Evolutionary conservation across 331 rosid genomes (phyloP).

Genomic region (Malus hybrid): DNA sequence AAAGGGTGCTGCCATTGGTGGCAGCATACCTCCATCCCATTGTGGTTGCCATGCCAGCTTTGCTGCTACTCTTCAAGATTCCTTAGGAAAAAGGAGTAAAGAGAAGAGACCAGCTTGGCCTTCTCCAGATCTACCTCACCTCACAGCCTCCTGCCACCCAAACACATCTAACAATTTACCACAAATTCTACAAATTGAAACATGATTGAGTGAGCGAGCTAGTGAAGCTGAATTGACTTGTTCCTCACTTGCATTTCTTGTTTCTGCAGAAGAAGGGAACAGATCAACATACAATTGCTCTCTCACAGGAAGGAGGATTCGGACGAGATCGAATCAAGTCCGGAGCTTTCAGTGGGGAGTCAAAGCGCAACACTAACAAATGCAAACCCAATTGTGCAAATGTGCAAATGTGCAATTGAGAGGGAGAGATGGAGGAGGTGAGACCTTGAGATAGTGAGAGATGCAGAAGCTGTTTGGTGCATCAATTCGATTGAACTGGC

Average conservation of each 20-base stretch:
- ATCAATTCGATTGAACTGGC: slow-evolving; percentile 3
- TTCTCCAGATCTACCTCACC: slow-evolving; percentile 61
- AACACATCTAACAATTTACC: background rate
- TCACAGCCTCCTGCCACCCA: slow-evolving; percentile 43
- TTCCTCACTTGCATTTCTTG: background rate
- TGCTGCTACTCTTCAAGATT: slow-evolving; percentile 23
- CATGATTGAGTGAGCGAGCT: background rate
- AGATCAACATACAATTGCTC: background rate
- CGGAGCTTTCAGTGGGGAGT: slow-evolving; percentile 20
- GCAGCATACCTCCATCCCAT: slow-evolving; percentile 71
- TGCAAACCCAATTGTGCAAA: background rate
- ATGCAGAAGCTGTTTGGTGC: slow-evolving; percentile 30
- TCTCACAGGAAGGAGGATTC: background rate
- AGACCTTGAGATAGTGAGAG: slow-evolving; percentile 38
- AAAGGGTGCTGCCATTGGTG: slow-evolving; percentile 75
- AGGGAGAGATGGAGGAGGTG: slow-evolving; percentile 2
- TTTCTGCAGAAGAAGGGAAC: background rate
- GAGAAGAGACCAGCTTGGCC: slow-evolving; percentile 10
- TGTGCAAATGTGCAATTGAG: background rate
- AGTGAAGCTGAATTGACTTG: background rate
- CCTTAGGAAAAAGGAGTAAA: slow-evolving; percentile 17
- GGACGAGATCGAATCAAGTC: slow-evolving; percentile 41
- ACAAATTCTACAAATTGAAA: background rate
- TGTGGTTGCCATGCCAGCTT: slow-evolving; percentile 61
- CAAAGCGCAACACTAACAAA: slow-evolving; percentile 25